phyloP scores from a whole-genome alignment of 345 rosid genomes.

The Moricandia arvensis region DNA sequence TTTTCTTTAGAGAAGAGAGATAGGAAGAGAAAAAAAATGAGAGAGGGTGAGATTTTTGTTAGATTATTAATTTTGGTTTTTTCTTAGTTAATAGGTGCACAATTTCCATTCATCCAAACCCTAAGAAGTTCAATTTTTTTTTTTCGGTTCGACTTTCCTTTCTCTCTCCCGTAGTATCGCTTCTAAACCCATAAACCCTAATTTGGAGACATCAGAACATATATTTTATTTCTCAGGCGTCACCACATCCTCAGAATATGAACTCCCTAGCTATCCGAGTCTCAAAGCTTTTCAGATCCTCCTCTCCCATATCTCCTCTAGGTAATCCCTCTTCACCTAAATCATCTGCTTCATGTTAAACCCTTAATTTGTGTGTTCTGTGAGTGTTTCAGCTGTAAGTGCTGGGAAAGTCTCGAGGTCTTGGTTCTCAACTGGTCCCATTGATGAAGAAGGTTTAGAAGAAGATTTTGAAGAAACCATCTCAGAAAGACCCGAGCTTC shows the following conservation, averaged over 20 bases:
- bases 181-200: slow-evolving; percentile 8
- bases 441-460: slow-evolving; percentile 27
- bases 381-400: slow-evolving; percentile 10
- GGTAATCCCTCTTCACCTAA: neutral
- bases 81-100: too few species aligned
- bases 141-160: too few species aligned
- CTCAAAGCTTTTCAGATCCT: slow-evolving; percentile 24
- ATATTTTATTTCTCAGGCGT: too few species aligned
- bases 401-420: slow-evolving; percentile 17
- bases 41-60: too few species aligned
- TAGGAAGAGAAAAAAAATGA: too few species aligned
- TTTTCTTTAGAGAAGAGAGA: too few species aligned
- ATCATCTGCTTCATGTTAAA: neutral
- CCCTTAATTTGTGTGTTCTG: neutral
- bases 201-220: neutral
- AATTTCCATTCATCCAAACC: too few species aligned
- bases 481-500: slow-evolving; percentile 50
- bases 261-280: slow-evolving; percentile 27
- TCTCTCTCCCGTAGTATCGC: too few species aligned
- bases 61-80: too few species aligned
- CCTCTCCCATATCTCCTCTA: slow-evolving; percentile 19
- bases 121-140: too few species aligned
- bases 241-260: slow-evolving; percentile 29
- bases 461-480: slow-evolving; percentile 45
- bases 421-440: slow-evolving; percentile 36